Evolutionary conservation across 2,329 filamentous ascomycete genomes (phyloP).

Genomic region (Neonectria hederae): DNA sequence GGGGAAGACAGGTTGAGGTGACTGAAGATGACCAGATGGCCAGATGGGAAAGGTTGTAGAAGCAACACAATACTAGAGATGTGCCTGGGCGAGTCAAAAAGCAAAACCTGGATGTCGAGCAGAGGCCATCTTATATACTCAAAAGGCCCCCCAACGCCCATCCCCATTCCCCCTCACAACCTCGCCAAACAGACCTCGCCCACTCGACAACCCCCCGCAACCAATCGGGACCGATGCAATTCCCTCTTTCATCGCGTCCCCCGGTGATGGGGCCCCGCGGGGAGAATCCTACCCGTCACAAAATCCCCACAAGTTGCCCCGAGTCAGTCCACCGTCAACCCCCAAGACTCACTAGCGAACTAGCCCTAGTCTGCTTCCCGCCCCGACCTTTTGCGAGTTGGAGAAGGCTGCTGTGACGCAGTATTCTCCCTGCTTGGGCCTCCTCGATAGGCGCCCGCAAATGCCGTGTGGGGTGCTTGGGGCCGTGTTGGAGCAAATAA

Average conservation of each 20-base stretch:
- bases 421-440: too few species aligned
- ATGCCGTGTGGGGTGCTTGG: conserved; percentile 5
- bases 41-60: background rate
- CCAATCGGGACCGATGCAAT: conserved; percentile 19
- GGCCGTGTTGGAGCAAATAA: background rate
- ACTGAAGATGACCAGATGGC: background rate
- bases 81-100: background rate
- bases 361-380: too few species aligned
- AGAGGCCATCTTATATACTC: conserved; percentile 12
- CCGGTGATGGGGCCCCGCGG: conserved; percentile 19
- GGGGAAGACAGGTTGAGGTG: background rate
- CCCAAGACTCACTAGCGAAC: too few species aligned
- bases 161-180: background rate
- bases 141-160: background rate
- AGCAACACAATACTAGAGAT: conserved; percentile 5
- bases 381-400: too few species aligned
- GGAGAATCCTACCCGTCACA: conserved; percentile 5
- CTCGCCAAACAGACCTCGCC: background rate
- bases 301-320: background rate
- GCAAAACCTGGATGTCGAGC: background rate
- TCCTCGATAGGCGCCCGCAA: background rate
- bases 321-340: background rate
- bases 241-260: background rate
- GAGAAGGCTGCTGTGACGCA: background rate
- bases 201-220: background rate